These are phyloP conservation scores for Plectosphaerella plurivora DNA, from an alignment of 2,329 filamentous ascomycete genomes.

Conservation along the genomic window DNA sequence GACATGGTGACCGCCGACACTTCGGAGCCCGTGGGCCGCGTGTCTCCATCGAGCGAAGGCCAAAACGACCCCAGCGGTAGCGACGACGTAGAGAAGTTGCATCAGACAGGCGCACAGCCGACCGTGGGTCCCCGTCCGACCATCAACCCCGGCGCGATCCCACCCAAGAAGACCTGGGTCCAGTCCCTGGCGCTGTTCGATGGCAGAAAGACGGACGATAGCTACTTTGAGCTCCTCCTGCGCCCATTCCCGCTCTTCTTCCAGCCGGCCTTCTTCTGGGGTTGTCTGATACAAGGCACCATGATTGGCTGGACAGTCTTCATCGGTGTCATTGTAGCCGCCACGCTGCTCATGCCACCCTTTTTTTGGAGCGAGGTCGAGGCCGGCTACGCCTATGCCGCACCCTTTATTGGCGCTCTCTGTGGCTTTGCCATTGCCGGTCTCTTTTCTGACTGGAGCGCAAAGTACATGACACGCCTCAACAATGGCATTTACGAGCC, in stretches of 20 bases:
- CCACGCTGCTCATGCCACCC: constrained; percentile 75
- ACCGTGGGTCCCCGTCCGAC: too few species aligned
- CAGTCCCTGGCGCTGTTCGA: constrained; percentile 68
- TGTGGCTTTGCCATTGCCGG: constrained; percentile 75
- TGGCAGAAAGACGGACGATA: constrained; percentile 75
- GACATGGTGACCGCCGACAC: constrained; percentile 49
- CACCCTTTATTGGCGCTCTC: constrained; percentile 79
- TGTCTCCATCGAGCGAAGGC: not conserved
- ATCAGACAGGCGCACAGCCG: not conserved
- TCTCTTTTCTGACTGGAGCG: constrained; percentile 66
- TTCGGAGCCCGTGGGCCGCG: not conserved
- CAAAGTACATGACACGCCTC: constrained; percentile 62
- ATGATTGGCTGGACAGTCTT: constrained; percentile 96
- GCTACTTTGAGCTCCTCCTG: constrained; percentile 59
- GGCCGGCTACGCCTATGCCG: constrained; percentile 83
- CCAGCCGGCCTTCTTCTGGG: constrained; percentile 83
- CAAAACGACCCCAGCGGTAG: not conserved
- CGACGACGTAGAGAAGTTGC: not conserved
- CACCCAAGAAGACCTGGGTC: constrained; percentile 51
- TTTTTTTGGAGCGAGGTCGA: constrained; percentile 77
- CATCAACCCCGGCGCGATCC: constrained; percentile 6
- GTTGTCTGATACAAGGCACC: constrained; percentile 73
- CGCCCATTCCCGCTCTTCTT: constrained; percentile 78
- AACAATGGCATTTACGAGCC: constrained; percentile 87
- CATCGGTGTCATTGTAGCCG: constrained; percentile 77